A percentile compares a stretch with the other conserved stretches of the same genome.
Evolutionary conservation across 163 green algal genomes (phyloP).

Genomic region (Coccomyxa subellipsoidea): DNA sequence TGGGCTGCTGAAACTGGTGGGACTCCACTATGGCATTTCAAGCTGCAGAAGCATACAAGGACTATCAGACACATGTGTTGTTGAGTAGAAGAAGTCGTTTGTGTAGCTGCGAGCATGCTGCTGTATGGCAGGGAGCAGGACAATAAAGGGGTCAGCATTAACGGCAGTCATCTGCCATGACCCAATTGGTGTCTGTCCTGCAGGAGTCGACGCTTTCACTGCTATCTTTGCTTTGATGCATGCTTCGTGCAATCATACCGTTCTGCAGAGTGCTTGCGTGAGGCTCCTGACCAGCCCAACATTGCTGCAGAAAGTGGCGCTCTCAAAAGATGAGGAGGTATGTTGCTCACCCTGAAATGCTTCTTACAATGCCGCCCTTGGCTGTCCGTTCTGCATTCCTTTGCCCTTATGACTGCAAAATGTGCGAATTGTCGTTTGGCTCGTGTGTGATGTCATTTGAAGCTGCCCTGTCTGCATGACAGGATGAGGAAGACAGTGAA

Average conservation of each 20-base stretch:
- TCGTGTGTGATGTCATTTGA: too few species aligned
- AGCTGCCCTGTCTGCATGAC: neutral
- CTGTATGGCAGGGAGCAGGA: neutral
- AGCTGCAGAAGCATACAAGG: too few species aligned
- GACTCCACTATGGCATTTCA: too few species aligned
- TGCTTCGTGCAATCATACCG: neutral
- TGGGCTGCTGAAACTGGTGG: constrained; percentile 29
- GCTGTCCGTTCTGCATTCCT: too few species aligned
- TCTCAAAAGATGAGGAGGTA: neutral
- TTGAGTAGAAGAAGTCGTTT: too few species aligned
- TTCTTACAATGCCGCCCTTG: neutral
- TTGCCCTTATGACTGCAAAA: too few species aligned
- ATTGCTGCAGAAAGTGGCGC: constrained; percentile 16
- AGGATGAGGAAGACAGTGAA: neutral
- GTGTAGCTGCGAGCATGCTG: too few species aligned
- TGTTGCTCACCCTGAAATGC: neutral
- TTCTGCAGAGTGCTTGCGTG: constrained; percentile 37
- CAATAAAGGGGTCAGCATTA: neutral
- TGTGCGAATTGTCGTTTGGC: too few species aligned
- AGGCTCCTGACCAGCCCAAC: constrained; percentile 42
- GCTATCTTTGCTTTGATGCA: constrained; percentile 17
- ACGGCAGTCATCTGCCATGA: neutral
- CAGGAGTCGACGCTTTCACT: neutral
- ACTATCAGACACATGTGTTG: too few species aligned
- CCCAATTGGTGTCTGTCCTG: neutral